Conservation (phyloP, 805 yeast genomes). For the Kuraishia capsulata region DNA sequence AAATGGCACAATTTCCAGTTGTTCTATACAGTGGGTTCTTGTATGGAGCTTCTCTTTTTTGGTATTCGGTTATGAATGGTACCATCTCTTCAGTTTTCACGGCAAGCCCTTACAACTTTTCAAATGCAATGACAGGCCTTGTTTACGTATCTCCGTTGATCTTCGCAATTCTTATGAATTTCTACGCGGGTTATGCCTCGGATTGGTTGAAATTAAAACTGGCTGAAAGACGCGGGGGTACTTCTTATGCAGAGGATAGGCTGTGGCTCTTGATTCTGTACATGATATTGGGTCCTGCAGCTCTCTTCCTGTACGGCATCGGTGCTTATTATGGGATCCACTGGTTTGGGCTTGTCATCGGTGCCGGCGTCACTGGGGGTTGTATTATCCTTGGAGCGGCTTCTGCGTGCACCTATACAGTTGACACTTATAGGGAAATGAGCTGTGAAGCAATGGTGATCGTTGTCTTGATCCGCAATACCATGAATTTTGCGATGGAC, state of each 20-base stretch:
- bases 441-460: constrained; percentile 46
- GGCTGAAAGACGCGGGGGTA: constrained; percentile 41
- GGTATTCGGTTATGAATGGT: constrained; percentile 41
- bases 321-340: constrained; percentile 46
- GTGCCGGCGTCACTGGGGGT: constrained; percentile 52
- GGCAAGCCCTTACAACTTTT: constrained; percentile 42
- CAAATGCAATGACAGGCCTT: constrained; percentile 37
- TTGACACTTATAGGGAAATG: constrained; percentile 48
- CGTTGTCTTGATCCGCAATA: constrained; percentile 47
- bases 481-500: constrained; percentile 49
- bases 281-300: constrained; percentile 41
- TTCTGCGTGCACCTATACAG: constrained; percentile 39
- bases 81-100: constrained; percentile 35
- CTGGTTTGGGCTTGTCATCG: constrained; percentile 48
- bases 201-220: constrained; percentile 40
- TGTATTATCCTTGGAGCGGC: constrained; percentile 43
- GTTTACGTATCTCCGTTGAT: constrained; percentile 45
- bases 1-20: constrained; percentile 37
- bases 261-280: constrained; percentile 42
- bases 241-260: constrained; percentile 49
- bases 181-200: constrained; percentile 38
- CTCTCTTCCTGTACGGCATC: constrained; percentile 54
- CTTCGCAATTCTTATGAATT: constrained; percentile 33
- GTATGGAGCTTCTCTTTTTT: constrained; percentile 40
- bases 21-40: constrained; percentile 53